phyloP scores from a whole-genome alignment of 2,329 filamentous ascomycete species.

The Blastomyces gilchristii region DNA sequence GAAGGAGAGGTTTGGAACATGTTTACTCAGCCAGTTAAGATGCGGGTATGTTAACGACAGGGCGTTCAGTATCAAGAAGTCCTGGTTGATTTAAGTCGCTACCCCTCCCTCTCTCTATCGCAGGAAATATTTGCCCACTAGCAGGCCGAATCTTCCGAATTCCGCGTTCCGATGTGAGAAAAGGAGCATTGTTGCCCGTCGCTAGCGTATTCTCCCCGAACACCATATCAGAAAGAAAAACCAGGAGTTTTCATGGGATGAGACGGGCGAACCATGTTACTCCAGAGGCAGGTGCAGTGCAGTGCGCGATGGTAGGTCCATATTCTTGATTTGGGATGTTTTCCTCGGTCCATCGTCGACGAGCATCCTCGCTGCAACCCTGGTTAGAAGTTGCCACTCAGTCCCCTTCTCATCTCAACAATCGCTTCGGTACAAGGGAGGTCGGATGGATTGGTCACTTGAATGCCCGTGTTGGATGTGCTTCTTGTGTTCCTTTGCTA shows the following conservation, averaged over 20 bases:
- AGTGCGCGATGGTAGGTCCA: not conserved
- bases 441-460: not conserved
- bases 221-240: not conserved
- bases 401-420: not conserved
- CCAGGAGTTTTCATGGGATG: not conserved
- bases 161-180: not conserved
- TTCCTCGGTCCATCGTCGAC: not conserved
- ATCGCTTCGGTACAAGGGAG: not conserved
- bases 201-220: not conserved
- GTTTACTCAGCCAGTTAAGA: not conserved
- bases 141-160: not conserved
- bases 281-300: not conserved
- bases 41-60: not conserved
- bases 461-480: not conserved
- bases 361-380: not conserved
- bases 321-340: not conserved
- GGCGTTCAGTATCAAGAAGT: not conserved
- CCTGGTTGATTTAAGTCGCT: not conserved
- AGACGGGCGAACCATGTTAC: not conserved
- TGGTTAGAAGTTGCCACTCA: not conserved
- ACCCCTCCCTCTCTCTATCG: not conserved
- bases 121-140: not conserved
- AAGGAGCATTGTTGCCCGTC: not conserved
- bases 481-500: not conserved
- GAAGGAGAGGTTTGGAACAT: not conserved